Evolutionary conservation across 768 basidiomycete species (phyloP), one percentile per base, ranked within the genome.

Genomic region (Phaeotremella skinneri): DNA sequence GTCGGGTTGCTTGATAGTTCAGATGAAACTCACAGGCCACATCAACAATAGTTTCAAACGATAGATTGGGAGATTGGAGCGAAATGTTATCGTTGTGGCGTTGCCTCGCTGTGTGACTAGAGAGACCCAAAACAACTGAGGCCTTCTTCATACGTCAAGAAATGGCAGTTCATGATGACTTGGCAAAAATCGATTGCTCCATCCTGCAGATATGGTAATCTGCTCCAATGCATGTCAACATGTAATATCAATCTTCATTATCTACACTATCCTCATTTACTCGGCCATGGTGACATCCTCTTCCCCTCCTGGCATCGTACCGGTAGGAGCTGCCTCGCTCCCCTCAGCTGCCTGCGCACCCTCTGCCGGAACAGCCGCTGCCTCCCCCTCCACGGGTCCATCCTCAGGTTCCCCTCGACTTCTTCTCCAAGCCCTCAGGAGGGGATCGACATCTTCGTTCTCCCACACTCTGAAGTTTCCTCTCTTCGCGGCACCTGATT

Each of bases 391-490:
- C 21, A 49, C 37, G 5, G 73, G 67, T 50, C 62, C 66, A 39
- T 70, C 64, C 50, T 69, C 70, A 30, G 68, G 62, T 54, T 70
- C 67, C 26, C 77, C 62, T 30, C 76, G 64, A 41, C 71, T 69
- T 52, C 70, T 90, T 31, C 85, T 80, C 89, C 98, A 89, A 48
- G 81, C 85, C 59, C 85, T 77, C 68, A 99, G 78, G 79, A 90
- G 91, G 5, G 82, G 81, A 63, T 85, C 83, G 17, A 97, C 83
- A 48, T 80, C 79, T 14, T 89, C 86, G 42, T 88, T 91, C 74
- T 98, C 94, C 32, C 94, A 80, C 68, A 93, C 91, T 53, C 88
- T 84, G 83, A 96, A 96, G 49, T 69, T 74, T 20, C 86, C 85
- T 62, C 80, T 81, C 26, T 82, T 79, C 2, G 82, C 80, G 17